Conservation (phyloP, 768 basidiomycete genomes). For the Lactarius trivialis region DNA sequence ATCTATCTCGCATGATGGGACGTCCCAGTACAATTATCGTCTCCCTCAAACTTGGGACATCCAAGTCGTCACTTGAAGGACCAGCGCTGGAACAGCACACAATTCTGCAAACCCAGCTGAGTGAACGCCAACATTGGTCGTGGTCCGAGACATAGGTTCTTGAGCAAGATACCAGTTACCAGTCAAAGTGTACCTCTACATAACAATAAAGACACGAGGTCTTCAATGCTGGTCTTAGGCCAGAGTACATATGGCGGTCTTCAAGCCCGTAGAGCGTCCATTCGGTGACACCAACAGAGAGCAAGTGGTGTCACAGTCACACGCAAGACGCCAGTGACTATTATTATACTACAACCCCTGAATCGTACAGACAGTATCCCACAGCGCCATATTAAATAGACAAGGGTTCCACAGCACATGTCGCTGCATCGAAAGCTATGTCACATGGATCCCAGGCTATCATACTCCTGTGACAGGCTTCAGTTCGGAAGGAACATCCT, state of each 20-base stretch:
- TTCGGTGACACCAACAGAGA: constrained; percentile 14
- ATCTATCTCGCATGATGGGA: constrained; percentile 45
- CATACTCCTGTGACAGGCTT: constrained; percentile 15
- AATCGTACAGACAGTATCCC: background rate
- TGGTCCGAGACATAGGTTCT: background rate
- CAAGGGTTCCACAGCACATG: background rate
- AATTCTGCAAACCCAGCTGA: constrained; percentile 54
- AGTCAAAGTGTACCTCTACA: constrained; percentile 43
- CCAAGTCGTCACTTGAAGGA: constrained; percentile 51
- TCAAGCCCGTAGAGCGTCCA: constrained; percentile 27
- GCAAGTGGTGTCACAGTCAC: background rate
- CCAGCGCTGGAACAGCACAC: constrained; percentile 58
- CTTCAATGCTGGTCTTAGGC: constrained; percentile 63
- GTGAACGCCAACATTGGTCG: background rate
- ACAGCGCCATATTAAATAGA: background rate
- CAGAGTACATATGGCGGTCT: constrained; percentile 57
- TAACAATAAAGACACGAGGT: constrained; percentile 66
- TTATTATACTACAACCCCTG: background rate
- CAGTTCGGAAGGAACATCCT: constrained; percentile 31
- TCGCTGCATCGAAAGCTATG: background rate
- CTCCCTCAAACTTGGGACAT: constrained; percentile 50
- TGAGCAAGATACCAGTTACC: background rate
- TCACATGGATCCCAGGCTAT: constrained; percentile 11
- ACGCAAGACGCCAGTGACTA: background rate
- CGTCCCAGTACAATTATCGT: constrained; percentile 40